phyloP scores from a whole-genome alignment of 2,329 filamentous ascomycete species.

The Pestalotiopsis sp. region DNA sequence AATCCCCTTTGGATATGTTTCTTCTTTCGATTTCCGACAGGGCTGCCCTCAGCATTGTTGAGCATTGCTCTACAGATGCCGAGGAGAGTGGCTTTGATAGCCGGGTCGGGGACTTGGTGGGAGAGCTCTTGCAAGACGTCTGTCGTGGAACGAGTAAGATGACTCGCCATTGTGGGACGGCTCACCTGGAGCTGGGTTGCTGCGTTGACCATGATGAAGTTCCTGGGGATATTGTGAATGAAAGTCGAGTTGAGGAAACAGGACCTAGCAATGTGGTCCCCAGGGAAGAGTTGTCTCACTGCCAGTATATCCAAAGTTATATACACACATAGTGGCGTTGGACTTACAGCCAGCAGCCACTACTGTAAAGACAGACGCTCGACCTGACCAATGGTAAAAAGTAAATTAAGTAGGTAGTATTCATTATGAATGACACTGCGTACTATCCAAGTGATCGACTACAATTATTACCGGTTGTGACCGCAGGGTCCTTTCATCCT shows the following conservation, averaged over 20 bases:
- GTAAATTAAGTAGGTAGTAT: background rate
- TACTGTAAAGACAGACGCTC: background rate
- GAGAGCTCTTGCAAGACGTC: background rate
- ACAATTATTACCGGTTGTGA: background rate
- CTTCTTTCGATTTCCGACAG: background rate
- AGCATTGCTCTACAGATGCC: background rate
- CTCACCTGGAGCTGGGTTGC: background rate
- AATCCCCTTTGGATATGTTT: background rate
- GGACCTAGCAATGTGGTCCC: too few species aligned
- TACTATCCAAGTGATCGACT: background rate
- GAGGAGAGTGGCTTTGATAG: background rate
- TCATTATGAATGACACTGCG: background rate
- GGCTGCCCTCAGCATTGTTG: background rate
- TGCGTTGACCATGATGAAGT: background rate
- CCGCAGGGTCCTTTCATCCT: background rate
- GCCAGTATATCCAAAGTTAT: too few species aligned
- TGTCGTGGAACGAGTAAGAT: background rate
- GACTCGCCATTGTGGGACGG: background rate
- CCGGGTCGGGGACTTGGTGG: background rate
- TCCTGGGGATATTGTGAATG: background rate
- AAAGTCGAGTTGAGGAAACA: background rate
- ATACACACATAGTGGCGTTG: too few species aligned
- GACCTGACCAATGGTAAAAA: background rate
- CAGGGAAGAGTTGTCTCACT: too few species aligned
- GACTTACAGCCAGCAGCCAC: background rate